Base-by-base conservation (phyloP, 2,329 filamentous ascomycete genomes). In the Dactylellina parvicollis region DNA sequence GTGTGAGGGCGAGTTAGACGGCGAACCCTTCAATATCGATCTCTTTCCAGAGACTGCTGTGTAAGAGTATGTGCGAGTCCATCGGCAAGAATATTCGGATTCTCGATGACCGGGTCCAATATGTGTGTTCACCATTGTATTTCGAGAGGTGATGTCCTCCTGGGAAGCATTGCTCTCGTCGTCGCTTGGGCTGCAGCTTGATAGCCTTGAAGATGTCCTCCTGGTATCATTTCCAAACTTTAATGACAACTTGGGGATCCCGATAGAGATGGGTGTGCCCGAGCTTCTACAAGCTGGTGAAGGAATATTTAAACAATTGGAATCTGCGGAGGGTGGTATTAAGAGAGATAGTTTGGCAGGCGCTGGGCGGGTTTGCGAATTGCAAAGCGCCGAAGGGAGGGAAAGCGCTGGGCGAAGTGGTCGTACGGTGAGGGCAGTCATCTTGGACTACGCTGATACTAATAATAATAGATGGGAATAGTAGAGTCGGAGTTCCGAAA, bases 11-110 rank as follows among this genome's bases (percentile, higher is more conserved):
- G 69, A 73, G 44, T 73, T 60, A n/a, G 69, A 73, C 28, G 69
- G 69, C n/a, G 69, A 73, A 28, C 69, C 69, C 54, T 73, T 73
- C 16, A 73, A 66, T 54, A 73, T 73, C 26, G 69, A 73, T 66
- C 60, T 36, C 47, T 60, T 65, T 32, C 69, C 69, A 18, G 44
- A 66, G 38, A 73, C 60, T n/a, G 52, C 60, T 40, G 60, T 65
- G 36, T 73, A 73, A 5, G 69, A 66, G 26, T 73, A 73, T 46
- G 69, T 66, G 40, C 69, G 60, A 28, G 69, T 73, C 69, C 69
- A 73, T 34, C 60, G 54, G 38, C 34, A 71, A 22, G 54, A 55
- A 52, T 54, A 36, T 10, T 30, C 49, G 57, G 52, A 44, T 28
- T 66, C 36, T 20, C 32, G 50, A 38, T 55, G 42, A 9, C 46